A percentile compares a stretch with the other conserved stretches of the same genome.
phyloP scores from a whole-genome alignment of 805 yeast species.

The Sugiyamaella smithiae region DNA sequence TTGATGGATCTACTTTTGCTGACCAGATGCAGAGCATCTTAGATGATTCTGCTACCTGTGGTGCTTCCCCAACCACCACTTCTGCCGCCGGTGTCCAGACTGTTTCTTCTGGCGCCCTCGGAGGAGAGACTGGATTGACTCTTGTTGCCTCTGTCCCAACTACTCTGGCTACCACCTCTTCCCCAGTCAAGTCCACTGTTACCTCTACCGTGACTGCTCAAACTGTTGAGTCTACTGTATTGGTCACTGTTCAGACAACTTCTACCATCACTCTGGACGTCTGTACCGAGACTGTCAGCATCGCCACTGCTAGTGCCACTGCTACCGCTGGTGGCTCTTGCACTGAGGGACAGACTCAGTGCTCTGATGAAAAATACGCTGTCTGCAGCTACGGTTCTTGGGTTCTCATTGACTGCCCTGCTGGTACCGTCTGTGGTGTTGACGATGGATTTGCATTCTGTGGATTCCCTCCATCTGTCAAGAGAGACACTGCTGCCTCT shows the following conservation, averaged over 20 bases:
- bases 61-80: conserved; percentile 21
- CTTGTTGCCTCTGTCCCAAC: conserved; percentile 19
- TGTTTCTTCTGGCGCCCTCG: conserved; percentile 17
- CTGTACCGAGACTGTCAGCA: conserved; percentile 10
- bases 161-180: conserved; percentile 5
- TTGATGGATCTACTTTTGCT: conserved; percentile 25
- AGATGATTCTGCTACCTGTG: conserved; percentile 22
- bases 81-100: conserved; percentile 19
- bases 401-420: conserved; percentile 57
- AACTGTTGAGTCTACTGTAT: conserved; percentile 16
- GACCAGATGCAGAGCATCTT: conserved; percentile 44
- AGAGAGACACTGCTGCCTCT: conserved; percentile 10
- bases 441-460: conserved; percentile 47
- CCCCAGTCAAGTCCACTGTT: conserved; percentile 19
- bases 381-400: conserved; percentile 57
- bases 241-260: conserved; percentile 8
- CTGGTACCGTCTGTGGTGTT: conserved; percentile 64
- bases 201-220: conserved; percentile 20
- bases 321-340: conserved; percentile 25
- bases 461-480: conserved; percentile 34
- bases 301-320: conserved; percentile 18
- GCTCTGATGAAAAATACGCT: conserved; percentile 52
- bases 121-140: conserved; percentile 8
- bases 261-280: conserved; percentile 9
- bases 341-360: conserved; percentile 49